Conservation (phyloP, 139 green algal genomes). For the Chlorella sp. region DNA sequence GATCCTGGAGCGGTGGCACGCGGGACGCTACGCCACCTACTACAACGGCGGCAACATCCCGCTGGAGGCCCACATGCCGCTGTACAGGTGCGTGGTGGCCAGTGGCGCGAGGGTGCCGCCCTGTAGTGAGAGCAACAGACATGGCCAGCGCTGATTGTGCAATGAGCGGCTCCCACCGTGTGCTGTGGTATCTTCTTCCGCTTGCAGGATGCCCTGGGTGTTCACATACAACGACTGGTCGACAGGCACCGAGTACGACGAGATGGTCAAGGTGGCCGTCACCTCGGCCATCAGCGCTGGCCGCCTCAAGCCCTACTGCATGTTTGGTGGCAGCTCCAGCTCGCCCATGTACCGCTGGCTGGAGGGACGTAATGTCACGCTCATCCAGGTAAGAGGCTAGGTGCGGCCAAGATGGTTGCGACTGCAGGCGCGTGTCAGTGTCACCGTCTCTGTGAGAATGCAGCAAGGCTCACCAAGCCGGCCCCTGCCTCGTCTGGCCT, state of each 20-base stretch:
- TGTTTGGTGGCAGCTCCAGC: conserved; percentile 10
- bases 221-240: conserved; percentile 35
- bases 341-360: conserved; percentile 14
- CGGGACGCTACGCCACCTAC: not conserved
- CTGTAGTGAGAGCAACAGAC: not conserved
- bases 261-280: conserved; percentile 21
- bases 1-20: conserved; percentile 57
- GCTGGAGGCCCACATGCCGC: conserved; percentile 18
- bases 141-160: not conserved
- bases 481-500: too few species aligned
- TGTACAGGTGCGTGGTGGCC: not conserved
- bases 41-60: conserved; percentile 33
- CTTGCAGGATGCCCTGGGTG: conserved; percentile 21
- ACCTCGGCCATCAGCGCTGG: conserved; percentile 1
- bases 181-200: not conserved
- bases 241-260: conserved; percentile 18
- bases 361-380: not conserved
- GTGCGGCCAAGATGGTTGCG: too few species aligned
- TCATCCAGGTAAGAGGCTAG: conserved; percentile 22
- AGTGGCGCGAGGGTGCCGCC: too few species aligned
- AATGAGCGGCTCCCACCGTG: too few species aligned
- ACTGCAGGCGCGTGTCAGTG: too few species aligned
- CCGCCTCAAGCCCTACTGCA: conserved; percentile 23
- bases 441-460: too few species aligned
- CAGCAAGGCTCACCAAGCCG: too few species aligned